These are phyloP conservation scores for Phlebopus sp. DNA, from an alignment of 1,284 basidiomycete species.

Conservation along the genomic window DNA sequence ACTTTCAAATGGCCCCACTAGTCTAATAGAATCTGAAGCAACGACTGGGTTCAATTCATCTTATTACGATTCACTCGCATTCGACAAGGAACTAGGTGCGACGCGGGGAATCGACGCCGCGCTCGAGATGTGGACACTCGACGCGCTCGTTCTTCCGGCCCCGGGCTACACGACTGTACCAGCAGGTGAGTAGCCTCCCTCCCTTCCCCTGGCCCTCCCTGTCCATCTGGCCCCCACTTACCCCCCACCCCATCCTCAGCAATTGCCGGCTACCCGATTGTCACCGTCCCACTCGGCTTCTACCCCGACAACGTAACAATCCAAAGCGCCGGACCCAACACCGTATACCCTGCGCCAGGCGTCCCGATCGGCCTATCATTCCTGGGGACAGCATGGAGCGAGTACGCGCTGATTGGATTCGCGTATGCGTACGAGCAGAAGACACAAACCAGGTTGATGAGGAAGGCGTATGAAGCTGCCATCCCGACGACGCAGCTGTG, in stretches of 20 bases:
- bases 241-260: conserved; percentile 35
- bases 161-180: conserved; percentile 46
- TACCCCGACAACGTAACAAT: conserved; percentile 49
- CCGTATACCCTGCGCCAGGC: conserved; percentile 54
- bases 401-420: conserved; percentile 55
- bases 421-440: conserved; percentile 68
- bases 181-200: conserved; percentile 31
- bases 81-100: conserved; percentile 50
- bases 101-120: conserved; percentile 59
- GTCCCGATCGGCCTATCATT: conserved; percentile 65
- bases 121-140: conserved; percentile 46
- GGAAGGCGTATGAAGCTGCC: conserved; percentile 53
- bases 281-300: conserved; percentile 64
- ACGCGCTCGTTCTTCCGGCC: conserved; percentile 58
- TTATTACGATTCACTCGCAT: conserved; percentile 49
- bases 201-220: too few species aligned
- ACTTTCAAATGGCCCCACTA: conserved; percentile 1
- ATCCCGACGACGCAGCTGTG: conserved; percentile 60
- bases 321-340: conserved; percentile 38
- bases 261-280: conserved; percentile 58
- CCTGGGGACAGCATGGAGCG: conserved; percentile 61
- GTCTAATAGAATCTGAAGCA: conserved; percentile 47
- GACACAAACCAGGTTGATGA: conserved; percentile 51
- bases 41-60: conserved; percentile 46
- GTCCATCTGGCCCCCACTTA: neutral